Conservation (phyloP, 345 rosid species). For the Rhizophora apiculata region DNA sequence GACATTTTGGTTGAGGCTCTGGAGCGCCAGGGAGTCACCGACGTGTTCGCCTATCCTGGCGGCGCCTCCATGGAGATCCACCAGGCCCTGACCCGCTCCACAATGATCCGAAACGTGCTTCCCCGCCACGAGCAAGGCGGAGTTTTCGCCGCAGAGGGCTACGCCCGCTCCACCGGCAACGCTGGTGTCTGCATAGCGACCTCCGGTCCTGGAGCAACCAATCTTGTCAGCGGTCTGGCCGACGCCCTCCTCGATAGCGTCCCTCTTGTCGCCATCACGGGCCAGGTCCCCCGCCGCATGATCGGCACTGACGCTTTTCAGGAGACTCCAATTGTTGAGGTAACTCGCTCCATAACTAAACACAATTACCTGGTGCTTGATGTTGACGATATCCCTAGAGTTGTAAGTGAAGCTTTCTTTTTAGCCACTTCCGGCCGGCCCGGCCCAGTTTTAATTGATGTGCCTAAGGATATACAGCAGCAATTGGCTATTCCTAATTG, state of each 20-base stretch:
- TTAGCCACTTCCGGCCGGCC: constrained; percentile 86
- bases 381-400: constrained; percentile 85
- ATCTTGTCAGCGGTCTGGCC: constrained; percentile 84
- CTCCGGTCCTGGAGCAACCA: constrained; percentile 92
- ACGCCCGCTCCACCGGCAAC: constrained; percentile 79
- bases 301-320: constrained; percentile 94
- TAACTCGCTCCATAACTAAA: constrained; percentile 82
- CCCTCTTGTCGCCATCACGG: constrained; percentile 86
- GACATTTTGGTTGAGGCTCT: constrained; percentile 93
- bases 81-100: constrained; percentile 93
- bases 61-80: constrained; percentile 99
- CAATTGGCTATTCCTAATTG: constrained; percentile 81
- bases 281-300: constrained; percentile 93
- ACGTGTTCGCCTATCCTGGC: constrained; percentile 90
- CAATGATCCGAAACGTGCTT: constrained; percentile 65
- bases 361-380: constrained; percentile 84
- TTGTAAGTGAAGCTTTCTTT: constrained; percentile 76
- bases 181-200: constrained; percentile 95
- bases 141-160: constrained; percentile 89
- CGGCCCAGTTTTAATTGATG: constrained; percentile 86
- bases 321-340: constrained; percentile 93
- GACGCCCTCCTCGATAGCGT: constrained; percentile 86
- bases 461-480: constrained; percentile 95
- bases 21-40: constrained; percentile 74
- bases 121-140: constrained; percentile 99